phyloP scores from a whole-genome alignment of 2,329 filamentous ascomycete species.

The Neospermospora avenae region DNA sequence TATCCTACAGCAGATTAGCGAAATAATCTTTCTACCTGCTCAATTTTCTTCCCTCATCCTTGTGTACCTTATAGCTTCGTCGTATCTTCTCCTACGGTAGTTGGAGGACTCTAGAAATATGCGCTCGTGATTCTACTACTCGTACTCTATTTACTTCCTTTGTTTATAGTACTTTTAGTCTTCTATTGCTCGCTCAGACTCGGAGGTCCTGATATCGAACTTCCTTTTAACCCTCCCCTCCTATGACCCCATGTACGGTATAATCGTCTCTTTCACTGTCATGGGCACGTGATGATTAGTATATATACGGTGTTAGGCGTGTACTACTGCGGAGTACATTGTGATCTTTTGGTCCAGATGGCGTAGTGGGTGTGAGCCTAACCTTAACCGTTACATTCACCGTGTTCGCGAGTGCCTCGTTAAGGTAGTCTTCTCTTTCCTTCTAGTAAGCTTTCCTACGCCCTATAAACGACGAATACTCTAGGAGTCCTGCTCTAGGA shows the following conservation, averaged over 20 bases:
- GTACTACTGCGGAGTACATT: too few relatives aligned
- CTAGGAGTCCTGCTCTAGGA: constrained; percentile 14
- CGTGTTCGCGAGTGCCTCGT: constrained; percentile 9
- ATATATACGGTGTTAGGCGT: too few relatives aligned
- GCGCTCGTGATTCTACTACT: background rate
- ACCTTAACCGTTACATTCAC: too few relatives aligned
- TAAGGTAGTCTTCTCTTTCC: constrained; percentile 5
- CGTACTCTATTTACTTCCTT: background rate
- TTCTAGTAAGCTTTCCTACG: constrained; percentile 11
- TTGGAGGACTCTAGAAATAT: background rate
- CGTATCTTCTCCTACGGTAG: background rate
- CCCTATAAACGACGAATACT: constrained; percentile 16
- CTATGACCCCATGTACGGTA: background rate
- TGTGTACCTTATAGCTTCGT: background rate
- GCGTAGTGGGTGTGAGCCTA: too few relatives aligned
- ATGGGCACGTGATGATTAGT: too few relatives aligned
- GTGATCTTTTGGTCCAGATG: too few relatives aligned
- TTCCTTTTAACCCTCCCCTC: constrained; percentile 8
- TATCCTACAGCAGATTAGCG: background rate
- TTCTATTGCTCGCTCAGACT: constrained; percentile 12
- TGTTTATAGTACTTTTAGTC: background rate
- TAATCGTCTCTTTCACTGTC: constrained; percentile 6
- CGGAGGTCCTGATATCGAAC: constrained; percentile 4
- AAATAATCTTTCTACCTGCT: background rate
- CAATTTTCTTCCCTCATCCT: background rate